Evolutionary conservation across 2,329 filamentous ascomycete genomes (phyloP), one percentile per base, ranked within the genome.

Genomic region (Claviceps monticola): DNA sequence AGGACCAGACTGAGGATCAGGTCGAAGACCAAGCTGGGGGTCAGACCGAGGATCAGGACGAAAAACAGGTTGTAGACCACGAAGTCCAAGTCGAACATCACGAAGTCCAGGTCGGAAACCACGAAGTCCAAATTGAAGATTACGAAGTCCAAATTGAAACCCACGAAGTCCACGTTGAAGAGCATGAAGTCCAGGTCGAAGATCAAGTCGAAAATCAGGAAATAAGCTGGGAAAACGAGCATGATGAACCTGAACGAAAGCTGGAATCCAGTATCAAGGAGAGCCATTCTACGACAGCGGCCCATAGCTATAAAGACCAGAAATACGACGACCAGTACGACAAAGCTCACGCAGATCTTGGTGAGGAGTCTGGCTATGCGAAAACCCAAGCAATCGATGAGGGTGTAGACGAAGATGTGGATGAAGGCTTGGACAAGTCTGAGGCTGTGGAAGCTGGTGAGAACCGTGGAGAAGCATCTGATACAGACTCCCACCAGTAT

Each of bases 171-270:
- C 29, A 29, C 8, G 9, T 45, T 8, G 44, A 45, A 3, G 51
- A 54, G 23, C 4, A 42, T 5, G 37, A 48, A 29, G 48, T 53
- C 45, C 38, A 36, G 19, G 29, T 23, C 19, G 54, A 55, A 8
- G 48, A 55, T 26, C 50, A 41, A 21, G 39, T 13, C 17, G 54
- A 55, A 4, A 48, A 55, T 19, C 50, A 55, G 29, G 59, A 61
- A 48, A 60, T 61, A 5, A 57, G 51, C 29, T 61, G 59, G 59
- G 58, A 60, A 44, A 26, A 41, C 6, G 55, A 59, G 2, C 53
- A 57, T 17, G 54, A 45, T n/a, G 55, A 59, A 2, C 52, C 54
- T n/a, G 54, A 54, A 19, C 17, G 26, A 49, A 38, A 16, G 3
- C 38, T 38, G 13, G 49, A 46, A 4, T 11, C 16, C 2, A 16